Evolutionary conservation across 371 early-diverging fungal genomes (phyloP), one percentile per base, ranked within the genome.

Genomic region (Mucor saturninus): DNA sequence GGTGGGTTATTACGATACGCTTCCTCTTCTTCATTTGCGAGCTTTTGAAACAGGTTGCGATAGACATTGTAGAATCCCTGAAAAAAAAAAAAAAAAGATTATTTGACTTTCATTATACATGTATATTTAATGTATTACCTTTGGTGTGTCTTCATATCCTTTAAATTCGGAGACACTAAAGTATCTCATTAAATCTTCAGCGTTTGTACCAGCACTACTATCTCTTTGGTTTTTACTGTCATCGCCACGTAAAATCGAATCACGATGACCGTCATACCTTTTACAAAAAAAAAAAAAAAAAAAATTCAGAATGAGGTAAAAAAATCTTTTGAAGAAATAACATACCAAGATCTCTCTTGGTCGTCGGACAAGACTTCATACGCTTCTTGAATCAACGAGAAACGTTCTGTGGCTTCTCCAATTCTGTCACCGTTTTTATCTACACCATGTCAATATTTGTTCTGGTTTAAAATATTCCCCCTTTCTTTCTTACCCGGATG

Each of bases 321-420:
- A 21, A 21, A 21, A 21, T 21, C 21, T 21, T 21, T 21, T 21
- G 1, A 0, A 35, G 21, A 4, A 10, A 13, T 10, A 28, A 13
- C 29, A 32, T 75, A 95, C 95, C 95, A 96, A 5, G 92, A 82
- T 40, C 97, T 89, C 75, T 97, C 97, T 52, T 96, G 93, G 10
- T 91, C 89, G 73, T 94, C 92, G 4, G 89, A 91, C 49, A 94
- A 67, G 0, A 92, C 89, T 60, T 96, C 95, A 70, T 97, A 97
- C 2, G 98, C 98, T 55, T 91, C 85, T 62, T 92, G 94, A 48
- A 97, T 91, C 63, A 89, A 75, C 0, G 93, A 86, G 82, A 98
- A 98, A 51, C 86, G 78, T 39, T 85, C 80, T 7, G 94, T 95
- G 3, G 96, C 92, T 74, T 94, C 95, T 54, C 93, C 91, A 8